A percentile compares a stretch with the other conserved stretches of the same genome.
These are phyloP conservation scores for Eragrostis curvula DNA, from an alignment of 176 grass and related monocot genomes.

Conservation along the genomic window DNA sequence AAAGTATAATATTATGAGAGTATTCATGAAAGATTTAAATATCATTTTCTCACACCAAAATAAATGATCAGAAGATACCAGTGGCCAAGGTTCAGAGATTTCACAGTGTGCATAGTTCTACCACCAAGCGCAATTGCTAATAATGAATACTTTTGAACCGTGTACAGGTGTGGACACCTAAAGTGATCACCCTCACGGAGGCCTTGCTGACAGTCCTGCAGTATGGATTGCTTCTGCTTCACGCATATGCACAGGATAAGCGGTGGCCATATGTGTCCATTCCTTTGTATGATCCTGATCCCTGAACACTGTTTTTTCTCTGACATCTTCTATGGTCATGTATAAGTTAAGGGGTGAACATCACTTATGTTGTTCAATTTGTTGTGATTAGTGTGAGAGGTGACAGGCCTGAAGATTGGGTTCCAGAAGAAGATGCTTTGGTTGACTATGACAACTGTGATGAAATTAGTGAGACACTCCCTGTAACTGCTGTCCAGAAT, in stretches of 20 bases:
- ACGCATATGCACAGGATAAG: constrained; percentile 93
- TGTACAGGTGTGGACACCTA: constrained; percentile 83
- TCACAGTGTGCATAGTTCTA: too few relatives aligned
- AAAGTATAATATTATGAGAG: background rate
- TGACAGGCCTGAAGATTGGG: constrained; percentile 95
- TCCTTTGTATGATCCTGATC: constrained; percentile 65
- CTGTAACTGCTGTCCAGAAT: constrained; percentile 29
- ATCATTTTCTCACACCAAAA: too few relatives aligned
- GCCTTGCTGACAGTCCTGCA: constrained; percentile 87
- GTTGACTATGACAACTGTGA: constrained; percentile 28
- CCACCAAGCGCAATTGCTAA: too few relatives aligned
- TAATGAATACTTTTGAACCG: too few relatives aligned
- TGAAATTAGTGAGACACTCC: constrained; percentile 38
- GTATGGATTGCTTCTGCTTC: constrained; percentile 80
- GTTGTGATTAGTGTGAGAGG: constrained; percentile 54
- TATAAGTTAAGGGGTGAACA: background rate
- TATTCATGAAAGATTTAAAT: background rate
- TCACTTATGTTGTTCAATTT: constrained; percentile 39
- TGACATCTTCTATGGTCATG: background rate
- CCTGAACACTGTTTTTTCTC: background rate
- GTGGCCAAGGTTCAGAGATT: too few relatives aligned
- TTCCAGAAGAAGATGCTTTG: constrained; percentile 51
- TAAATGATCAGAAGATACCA: too few relatives aligned
- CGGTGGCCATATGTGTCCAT: constrained; percentile 85
- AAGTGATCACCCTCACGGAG: constrained; percentile 80